A percentile compares a stretch with the other conserved stretches of the same genome.
phyloP scores from a whole-genome alignment of 2,329 filamentous ascomycete genomes.

The Aspergillus sojae region DNA sequence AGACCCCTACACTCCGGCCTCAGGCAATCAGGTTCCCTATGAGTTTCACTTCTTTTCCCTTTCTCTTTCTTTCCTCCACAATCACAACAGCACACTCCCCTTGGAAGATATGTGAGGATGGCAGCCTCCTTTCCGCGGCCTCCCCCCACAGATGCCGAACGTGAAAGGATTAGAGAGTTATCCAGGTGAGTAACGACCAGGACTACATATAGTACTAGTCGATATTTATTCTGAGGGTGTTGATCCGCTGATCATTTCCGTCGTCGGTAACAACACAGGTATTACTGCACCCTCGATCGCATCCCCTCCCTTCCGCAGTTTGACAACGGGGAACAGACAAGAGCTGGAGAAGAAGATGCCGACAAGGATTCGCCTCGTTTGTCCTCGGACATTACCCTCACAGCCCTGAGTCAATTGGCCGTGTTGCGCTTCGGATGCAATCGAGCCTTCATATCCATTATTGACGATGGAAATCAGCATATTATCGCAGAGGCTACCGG shows the following conservation, averaged over 20 bases:
- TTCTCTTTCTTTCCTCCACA: not conserved
- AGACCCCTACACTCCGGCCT: not conserved
- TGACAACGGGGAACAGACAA: not conserved
- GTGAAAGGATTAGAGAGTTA: constrained; percentile 21
- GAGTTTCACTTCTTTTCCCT: not conserved
- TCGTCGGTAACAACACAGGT: constrained; percentile 6
- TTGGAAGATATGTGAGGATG: constrained; percentile 9
- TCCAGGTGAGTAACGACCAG: constrained; percentile 12
- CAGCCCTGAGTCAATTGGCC: constrained; percentile 54
- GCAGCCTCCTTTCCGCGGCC: constrained; percentile 13
- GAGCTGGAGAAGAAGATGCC: not conserved
- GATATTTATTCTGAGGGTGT: not conserved
- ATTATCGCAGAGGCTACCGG: constrained; percentile 55
- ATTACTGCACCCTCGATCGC: constrained; percentile 19
- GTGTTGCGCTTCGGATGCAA: constrained; percentile 45
- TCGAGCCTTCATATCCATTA: constrained; percentile 53
- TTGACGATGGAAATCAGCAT: constrained; percentile 50
- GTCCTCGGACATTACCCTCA: constrained; percentile 39
- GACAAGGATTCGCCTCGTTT: constrained; percentile 1
- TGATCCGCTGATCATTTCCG: not conserved
- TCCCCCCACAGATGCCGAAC: constrained; percentile 14
- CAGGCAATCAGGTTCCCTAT: not conserved
- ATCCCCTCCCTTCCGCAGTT: constrained; percentile 4
- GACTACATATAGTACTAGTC: not conserved
- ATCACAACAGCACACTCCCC: not conserved